These are phyloP conservation scores for Salinomyces thailandicus DNA, from an alignment of 2,329 filamentous ascomycete species.

Conservation along the genomic window DNA sequence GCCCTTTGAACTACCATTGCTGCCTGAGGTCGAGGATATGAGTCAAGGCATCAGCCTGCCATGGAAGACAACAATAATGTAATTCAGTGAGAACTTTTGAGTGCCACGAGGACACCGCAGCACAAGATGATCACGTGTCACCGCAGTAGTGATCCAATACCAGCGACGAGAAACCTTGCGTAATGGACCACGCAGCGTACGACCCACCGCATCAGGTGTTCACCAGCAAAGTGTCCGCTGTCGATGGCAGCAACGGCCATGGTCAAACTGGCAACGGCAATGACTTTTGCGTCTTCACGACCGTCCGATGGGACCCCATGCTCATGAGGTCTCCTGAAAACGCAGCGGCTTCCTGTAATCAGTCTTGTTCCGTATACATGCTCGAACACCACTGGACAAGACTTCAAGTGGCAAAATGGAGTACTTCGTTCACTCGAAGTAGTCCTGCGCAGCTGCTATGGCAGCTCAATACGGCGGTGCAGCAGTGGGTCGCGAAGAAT, in stretches of 20 bases:
- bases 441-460: slow-evolving; percentile 54
- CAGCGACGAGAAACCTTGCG: not conserved
- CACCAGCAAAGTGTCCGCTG: too few relatives aligned
- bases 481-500: slow-evolving; percentile 24
- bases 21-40: too few relatives aligned
- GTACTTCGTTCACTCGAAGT: slow-evolving; percentile 26
- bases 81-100: too few relatives aligned
- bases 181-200: not conserved
- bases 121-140: too few relatives aligned
- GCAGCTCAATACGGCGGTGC: slow-evolving; percentile 25
- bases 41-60: too few relatives aligned
- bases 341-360: slow-evolving; percentile 21
- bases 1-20: too few relatives aligned
- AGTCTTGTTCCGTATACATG: slow-evolving; percentile 28
- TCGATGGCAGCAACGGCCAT: not conserved
- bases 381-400: slow-evolving; percentile 31
- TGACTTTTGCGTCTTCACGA: slow-evolving; percentile 48
- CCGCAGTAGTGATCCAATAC: too few relatives aligned
- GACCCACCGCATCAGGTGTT: too few relatives aligned
- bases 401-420: slow-evolving; percentile 37
- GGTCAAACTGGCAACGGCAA: slow-evolving; percentile 1
- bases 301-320: slow-evolving; percentile 58
- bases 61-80: too few relatives aligned
- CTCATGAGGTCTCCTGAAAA: slow-evolving; percentile 34
- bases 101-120: too few relatives aligned